Conservation (phyloP, 495 filamentous ascomycete species). For the Penicillium ucsense region DNA sequence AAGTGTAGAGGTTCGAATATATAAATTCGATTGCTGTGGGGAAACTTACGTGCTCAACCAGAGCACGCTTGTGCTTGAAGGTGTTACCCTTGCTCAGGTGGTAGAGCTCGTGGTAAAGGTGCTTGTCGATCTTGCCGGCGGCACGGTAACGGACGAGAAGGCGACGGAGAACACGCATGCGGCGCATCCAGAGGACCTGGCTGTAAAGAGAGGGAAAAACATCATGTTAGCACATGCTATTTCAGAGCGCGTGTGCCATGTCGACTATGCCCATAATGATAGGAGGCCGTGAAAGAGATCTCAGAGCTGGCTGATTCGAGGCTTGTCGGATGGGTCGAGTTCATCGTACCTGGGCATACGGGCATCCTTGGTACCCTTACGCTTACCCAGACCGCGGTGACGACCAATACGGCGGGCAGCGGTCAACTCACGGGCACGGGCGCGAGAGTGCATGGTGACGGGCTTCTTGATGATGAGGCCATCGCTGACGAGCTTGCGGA, state of each 20-base stretch:
- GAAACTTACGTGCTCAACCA: conserved; percentile 94
- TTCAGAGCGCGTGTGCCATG: background rate
- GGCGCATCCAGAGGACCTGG: conserved; percentile 98
- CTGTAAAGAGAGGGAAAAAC: conserved; percentile 31
- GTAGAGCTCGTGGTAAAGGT: conserved; percentile 99
- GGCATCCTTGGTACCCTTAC: conserved; percentile 99
- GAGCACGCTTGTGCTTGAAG: conserved; percentile 99
- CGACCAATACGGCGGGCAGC: conserved; percentile 83
- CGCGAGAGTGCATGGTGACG: conserved; percentile 97
- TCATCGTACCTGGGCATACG: conserved; percentile 89
- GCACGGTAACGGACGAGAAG: conserved; percentile 99
- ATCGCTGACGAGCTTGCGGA: conserved; percentile 99
- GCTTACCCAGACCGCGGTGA: conserved; percentile 99
- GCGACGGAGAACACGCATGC: conserved; percentile 96
- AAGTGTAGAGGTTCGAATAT: no score
- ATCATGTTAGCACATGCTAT: conserved; percentile 8
- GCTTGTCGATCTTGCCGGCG: conserved; percentile 99
- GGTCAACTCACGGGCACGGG: conserved; percentile 83
- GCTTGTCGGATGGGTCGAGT: background rate
- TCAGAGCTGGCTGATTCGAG: no score
- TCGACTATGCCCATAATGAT: no score
- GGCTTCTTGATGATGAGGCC: conserved; percentile 99
- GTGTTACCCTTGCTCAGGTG: conserved; percentile 99
- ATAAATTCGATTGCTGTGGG: background rate
- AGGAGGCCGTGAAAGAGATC: no score